Evolutionary conservation across 768 basidiomycete genomes (phyloP).

Genomic region (Calocybe gangraenosa): DNA sequence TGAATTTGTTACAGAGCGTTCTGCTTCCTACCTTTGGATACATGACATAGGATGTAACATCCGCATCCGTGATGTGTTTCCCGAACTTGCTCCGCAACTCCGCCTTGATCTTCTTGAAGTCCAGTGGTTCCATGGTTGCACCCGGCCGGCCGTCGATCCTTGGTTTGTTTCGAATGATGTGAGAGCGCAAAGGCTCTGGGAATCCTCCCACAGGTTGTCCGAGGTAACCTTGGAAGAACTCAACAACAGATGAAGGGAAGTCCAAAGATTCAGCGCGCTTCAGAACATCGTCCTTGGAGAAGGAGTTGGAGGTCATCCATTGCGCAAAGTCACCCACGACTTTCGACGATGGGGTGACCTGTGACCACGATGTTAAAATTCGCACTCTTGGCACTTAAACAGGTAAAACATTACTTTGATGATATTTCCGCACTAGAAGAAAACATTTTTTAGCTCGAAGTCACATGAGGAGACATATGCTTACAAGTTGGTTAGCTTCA

Average conservation of each 20-base stretch:
- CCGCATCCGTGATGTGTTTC: conserved; percentile 88
- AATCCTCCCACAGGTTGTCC: conserved; percentile 98
- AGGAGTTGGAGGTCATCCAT: conserved; percentile 95
- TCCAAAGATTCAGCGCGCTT: conserved; percentile 86
- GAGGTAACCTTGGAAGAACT: conserved; percentile 99
- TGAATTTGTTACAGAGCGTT: conserved; percentile 1
- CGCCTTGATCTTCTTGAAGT: conserved; percentile 95
- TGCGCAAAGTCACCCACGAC: conserved; percentile 99
- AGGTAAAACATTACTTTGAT: conserved; percentile 61
- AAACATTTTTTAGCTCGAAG: conserved; percentile 10
- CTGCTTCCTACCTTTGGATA: conserved; percentile 80
- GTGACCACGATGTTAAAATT: conserved; percentile 1
- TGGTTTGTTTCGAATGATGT: conserved; percentile 89
- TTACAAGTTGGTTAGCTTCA: conserved; percentile 91
- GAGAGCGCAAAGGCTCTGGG: conserved; percentile 92
- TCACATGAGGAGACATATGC: conserved; percentile 20
- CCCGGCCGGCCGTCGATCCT: conserved; percentile 95
- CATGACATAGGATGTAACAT: conserved; percentile 96
- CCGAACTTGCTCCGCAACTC: conserved; percentile 93
- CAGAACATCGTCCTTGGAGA: conserved; percentile 83
- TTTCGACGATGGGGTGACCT: conserved; percentile 98
- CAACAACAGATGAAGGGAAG: conserved; percentile 95
- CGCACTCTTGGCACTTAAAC: no score
- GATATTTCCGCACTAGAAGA: conserved; percentile 83
- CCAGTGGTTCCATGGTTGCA: conserved; percentile 77